Evolutionary conservation across 768 basidiomycete species (phyloP).

Genomic region (Sporobolomyces pararoseus): DNA sequence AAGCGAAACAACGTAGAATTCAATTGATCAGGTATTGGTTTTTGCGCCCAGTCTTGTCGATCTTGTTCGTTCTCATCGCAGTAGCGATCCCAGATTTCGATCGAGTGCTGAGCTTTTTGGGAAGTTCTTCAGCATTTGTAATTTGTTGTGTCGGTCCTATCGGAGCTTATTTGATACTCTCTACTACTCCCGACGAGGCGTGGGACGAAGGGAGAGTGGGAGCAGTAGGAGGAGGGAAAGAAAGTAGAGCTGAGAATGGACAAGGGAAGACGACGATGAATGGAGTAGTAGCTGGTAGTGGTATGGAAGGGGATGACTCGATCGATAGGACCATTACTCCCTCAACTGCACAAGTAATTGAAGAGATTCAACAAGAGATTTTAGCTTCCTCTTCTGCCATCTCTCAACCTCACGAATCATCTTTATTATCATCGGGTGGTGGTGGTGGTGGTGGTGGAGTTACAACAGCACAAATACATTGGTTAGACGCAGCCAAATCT

Average conservation of each 20-base stretch:
- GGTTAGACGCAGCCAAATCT: background rate
- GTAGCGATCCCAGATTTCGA: slow-evolving; percentile 39
- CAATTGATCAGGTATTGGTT: slow-evolving; percentile 9
- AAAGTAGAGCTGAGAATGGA: background rate
- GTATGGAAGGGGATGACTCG: background rate
- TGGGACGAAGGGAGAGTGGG: background rate
- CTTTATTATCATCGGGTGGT: no score
- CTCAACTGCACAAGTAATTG: no score
- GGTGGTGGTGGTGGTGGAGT: no score
- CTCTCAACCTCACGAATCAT: no score
- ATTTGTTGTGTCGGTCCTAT: slow-evolving; percentile 76
- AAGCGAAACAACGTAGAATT: slow-evolving; percentile 2
- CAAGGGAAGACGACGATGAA: background rate
- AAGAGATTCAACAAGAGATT: no score
- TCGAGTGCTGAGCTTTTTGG: slow-evolving; percentile 60
- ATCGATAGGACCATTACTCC: background rate
- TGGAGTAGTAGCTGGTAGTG: background rate
- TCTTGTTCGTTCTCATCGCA: slow-evolving; percentile 17
- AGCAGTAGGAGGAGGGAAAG: background rate
- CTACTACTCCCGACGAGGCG: background rate
- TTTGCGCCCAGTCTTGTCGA: background rate
- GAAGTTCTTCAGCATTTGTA: slow-evolving; percentile 73
- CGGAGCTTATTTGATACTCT: slow-evolving; percentile 62
- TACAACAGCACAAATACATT: slow-evolving; percentile 4
- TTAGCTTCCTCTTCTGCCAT: no score